Base-by-base conservation (phyloP, 345 rosid species). In the Bruguiera gymnorhiza region DNA sequence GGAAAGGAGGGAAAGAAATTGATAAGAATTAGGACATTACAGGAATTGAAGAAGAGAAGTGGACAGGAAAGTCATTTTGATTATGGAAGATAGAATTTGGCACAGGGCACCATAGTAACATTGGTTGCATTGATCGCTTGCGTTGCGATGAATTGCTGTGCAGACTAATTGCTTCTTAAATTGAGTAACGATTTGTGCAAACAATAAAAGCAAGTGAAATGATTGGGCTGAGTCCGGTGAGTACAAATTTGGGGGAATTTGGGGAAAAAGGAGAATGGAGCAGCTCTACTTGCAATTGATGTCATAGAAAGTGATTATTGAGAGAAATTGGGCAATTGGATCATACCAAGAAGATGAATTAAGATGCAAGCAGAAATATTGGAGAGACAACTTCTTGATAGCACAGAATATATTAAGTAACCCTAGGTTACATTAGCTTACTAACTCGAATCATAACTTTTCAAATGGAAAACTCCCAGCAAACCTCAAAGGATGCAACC, bases 401-500 rank as follows among this genome's bases (percentile, higher is more conserved):
- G 59, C 4, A 60, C 46, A n/a, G 31, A 60, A 60, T 60, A 43
- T 3, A 27, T 27, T 8, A 55, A 60, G 66, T 52, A 70, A 60
- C 73, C 66, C 73, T 70, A 69, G 39, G 48, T 18, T 30, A 48
- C 20, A 2, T 39, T 56, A 69, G 65, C 29, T 50, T 13, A 51
- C 3, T 2, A 19, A 66, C 19, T 36, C 43, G 20, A 57, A 34
- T 46, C 53, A 24, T 56, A 68, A 37, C 63, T 36, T 48, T 4
- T 37, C 1, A 54, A 34, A 26, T 6, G 27, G 29, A 21, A 18
- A 32, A 66, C 60, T 48, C 76, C 70, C 60, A 51, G 57, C 61
- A 8, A 50, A 73, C 76, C 76, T 66, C 66, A 60, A 65, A 50
- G 36, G 3, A 53, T n/a, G 64, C 48, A 62, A 71, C 11, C 24